Conservation (phyloP, 1,284 basidiomycete genomes). For the Ustilago trichophora region DNA sequence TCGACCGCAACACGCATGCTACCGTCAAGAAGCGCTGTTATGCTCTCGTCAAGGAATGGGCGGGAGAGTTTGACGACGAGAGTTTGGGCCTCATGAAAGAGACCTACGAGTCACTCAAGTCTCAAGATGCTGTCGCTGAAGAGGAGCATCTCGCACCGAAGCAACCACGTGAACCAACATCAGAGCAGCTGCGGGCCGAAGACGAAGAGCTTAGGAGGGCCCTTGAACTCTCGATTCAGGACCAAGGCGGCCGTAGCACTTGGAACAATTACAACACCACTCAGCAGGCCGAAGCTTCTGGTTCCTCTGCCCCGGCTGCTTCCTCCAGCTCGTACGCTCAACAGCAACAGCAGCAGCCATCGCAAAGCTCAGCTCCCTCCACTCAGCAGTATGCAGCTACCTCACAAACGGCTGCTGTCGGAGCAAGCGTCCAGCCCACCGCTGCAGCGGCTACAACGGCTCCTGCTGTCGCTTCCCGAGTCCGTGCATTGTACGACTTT, state of each 20-base stretch:
- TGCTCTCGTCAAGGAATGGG: slow-evolving; percentile 82
- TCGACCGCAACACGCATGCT: slow-evolving; percentile 89
- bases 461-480: slow-evolving; percentile 68
- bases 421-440: background rate
- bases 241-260: slow-evolving; percentile 57
- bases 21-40: slow-evolving; percentile 83
- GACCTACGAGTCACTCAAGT: slow-evolving; percentile 81
- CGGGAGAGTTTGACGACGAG: slow-evolving; percentile 76
- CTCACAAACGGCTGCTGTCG: background rate
- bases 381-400: slow-evolving; percentile 68
- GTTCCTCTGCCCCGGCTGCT: slow-evolving; percentile 31
- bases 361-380: slow-evolving; percentile 35
- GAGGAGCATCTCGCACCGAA: slow-evolving; percentile 31
- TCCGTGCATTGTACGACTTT: slow-evolving; percentile 90
- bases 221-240: slow-evolving; percentile 60
- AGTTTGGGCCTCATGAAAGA: slow-evolving; percentile 90
- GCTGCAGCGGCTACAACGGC: slow-evolving; percentile 2
- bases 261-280: slow-evolving; percentile 12
- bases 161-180: slow-evolving; percentile 25
- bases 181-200: slow-evolving; percentile 58
- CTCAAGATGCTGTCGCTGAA: slow-evolving; percentile 70
- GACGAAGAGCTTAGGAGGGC: slow-evolving; percentile 64
- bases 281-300: slow-evolving; percentile 25
- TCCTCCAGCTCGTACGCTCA: slow-evolving; percentile 13
- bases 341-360: slow-evolving; percentile 4